A percentile compares a stretch with the other conserved stretches of the same genome.
phyloP scores from a whole-genome alignment of 495 filamentous ascomycete genomes.

The Tetracladium marchalianum region DNA sequence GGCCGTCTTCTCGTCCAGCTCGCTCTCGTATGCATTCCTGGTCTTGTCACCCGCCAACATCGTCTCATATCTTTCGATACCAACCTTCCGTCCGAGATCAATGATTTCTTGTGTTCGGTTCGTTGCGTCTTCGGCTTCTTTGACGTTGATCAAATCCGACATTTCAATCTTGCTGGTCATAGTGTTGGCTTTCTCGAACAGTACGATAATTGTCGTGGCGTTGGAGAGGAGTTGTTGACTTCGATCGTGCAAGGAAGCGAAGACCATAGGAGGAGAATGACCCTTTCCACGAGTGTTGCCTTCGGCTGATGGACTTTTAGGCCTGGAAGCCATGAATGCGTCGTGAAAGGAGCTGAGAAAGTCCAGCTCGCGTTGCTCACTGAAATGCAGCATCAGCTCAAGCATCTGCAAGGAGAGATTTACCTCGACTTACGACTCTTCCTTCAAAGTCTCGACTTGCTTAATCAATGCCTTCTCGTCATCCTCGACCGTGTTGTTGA shows the following conservation, averaged over 20 bases:
- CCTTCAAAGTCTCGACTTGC: slow-evolving; percentile 4
- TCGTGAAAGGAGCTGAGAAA: slow-evolving; percentile 10
- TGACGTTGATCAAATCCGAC: slow-evolving; percentile 9
- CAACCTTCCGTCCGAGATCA: slow-evolving; percentile 20
- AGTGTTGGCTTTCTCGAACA: slow-evolving; percentile 9
- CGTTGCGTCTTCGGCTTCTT: slow-evolving; percentile 21
- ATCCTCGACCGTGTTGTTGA: slow-evolving; percentile 12
- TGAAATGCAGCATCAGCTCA: not conserved
- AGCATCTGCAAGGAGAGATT: not conserved
- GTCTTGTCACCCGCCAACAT: slow-evolving; percentile 14
- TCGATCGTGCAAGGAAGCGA: slow-evolving; percentile 4
- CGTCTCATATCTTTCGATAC: slow-evolving; percentile 6
- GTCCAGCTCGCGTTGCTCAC: slow-evolving; percentile 3
- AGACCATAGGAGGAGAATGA: not conserved
- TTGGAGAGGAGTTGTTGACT: not conserved
- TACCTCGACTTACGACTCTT: not conserved
- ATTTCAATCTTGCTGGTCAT: slow-evolving; percentile 1
- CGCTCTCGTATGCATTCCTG: not conserved
- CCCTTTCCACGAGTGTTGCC: not conserved
- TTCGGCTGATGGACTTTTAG: not conserved
- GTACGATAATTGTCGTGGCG: slow-evolving; percentile 2
- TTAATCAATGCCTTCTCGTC: slow-evolving; percentile 8
- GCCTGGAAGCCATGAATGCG: slow-evolving; percentile 5
- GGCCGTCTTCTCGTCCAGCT: not conserved
- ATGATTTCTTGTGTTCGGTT: slow-evolving; percentile 23